Evolutionary conservation across 2,329 filamentous ascomycete genomes (phyloP).

Genomic region (Fusarium avenaceum): DNA sequence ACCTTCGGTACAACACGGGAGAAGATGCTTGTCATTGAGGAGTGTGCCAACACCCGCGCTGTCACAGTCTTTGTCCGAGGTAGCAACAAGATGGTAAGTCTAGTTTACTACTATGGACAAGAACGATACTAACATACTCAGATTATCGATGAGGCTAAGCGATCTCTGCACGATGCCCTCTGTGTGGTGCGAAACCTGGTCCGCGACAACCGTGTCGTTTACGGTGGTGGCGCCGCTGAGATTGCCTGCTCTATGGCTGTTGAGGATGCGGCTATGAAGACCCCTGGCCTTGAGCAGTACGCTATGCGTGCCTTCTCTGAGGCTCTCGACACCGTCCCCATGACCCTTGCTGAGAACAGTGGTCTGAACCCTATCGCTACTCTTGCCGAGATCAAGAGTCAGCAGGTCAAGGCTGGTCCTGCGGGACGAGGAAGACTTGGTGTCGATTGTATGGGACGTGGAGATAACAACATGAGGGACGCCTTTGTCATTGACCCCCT

Average conservation of each 20-base stretch:
- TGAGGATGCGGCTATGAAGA: slow-evolving; percentile 94
- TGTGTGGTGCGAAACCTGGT: slow-evolving; percentile 98
- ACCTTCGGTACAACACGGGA: slow-evolving; percentile 96
- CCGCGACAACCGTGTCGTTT: slow-evolving; percentile 95
- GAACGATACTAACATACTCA: slow-evolving; percentile 55
- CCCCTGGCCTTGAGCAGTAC: slow-evolving; percentile 97
- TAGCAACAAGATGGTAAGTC: slow-evolving; percentile 97
- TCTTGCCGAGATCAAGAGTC: slow-evolving; percentile 92
- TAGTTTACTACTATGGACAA: background rate
- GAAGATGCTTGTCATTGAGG: slow-evolving; percentile 99
- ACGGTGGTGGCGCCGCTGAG: slow-evolving; percentile 95
- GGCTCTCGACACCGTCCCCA: slow-evolving; percentile 91
- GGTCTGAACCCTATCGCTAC: slow-evolving; percentile 96
- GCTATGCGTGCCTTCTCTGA: slow-evolving; percentile 98
- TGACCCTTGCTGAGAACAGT: slow-evolving; percentile 98
- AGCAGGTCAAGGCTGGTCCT: slow-evolving; percentile 83
- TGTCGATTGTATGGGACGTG: slow-evolving; percentile 97
- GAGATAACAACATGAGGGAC: slow-evolving; percentile 97
- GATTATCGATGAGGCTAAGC: slow-evolving; percentile 99
- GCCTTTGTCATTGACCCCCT: slow-evolving; percentile 98
- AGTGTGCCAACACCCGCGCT: slow-evolving; percentile 96
- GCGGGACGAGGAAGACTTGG: slow-evolving; percentile 75
- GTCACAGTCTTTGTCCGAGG: slow-evolving; percentile 97
- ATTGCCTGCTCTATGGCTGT: slow-evolving; percentile 97
- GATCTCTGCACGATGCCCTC: slow-evolving; percentile 95